These are phyloP conservation scores for Coemansia biformis DNA, from an alignment of 192 early-diverging fungal species.

Conservation along the genomic window DNA sequence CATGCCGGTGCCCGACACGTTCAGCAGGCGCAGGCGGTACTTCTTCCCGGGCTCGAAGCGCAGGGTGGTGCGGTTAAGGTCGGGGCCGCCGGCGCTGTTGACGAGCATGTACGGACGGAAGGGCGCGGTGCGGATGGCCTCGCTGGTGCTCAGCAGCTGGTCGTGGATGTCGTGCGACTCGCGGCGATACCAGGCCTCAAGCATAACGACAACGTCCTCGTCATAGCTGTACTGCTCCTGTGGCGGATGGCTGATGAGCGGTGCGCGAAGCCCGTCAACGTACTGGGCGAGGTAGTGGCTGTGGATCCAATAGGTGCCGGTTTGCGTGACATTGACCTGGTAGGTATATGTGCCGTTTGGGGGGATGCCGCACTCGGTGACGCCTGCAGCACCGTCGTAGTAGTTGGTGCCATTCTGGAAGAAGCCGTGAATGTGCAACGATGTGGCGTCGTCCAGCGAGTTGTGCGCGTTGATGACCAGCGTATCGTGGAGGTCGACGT, in stretches of 20 bases:
- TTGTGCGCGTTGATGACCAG: conserved; percentile 52
- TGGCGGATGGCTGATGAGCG: conserved; percentile 64
- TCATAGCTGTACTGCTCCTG: conserved; percentile 59
- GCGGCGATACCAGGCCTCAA: conserved; percentile 70
- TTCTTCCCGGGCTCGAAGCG: conserved; percentile 69
- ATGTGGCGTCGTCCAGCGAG: conserved; percentile 55
- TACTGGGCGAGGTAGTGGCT: conserved; percentile 68
- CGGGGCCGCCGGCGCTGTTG: conserved; percentile 57
- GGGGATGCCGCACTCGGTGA: conserved; percentile 73
- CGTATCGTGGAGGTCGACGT: conserved; percentile 27
- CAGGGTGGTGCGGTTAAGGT: conserved; percentile 51
- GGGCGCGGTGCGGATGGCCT: conserved; percentile 17
- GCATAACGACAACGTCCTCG: conserved; percentile 59
- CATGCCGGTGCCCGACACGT: conserved; percentile 66
- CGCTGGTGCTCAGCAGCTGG: conserved; percentile 55
- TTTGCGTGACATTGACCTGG: conserved; percentile 58
- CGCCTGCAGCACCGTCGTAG: conserved; percentile 63
- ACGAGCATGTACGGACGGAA: conserved; percentile 48
- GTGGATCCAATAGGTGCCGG: conserved; percentile 84
- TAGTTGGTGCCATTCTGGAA: conserved; percentile 69
- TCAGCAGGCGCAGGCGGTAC: conserved; percentile 77
- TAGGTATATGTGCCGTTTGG: conserved; percentile 62
- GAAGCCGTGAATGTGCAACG: conserved; percentile 73
- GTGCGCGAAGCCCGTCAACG: conserved; percentile 71
- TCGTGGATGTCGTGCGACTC: conserved; percentile 52